phyloP scores from a whole-genome alignment of 371 early-diverging fungal species.

The Mucor sp. region DNA sequence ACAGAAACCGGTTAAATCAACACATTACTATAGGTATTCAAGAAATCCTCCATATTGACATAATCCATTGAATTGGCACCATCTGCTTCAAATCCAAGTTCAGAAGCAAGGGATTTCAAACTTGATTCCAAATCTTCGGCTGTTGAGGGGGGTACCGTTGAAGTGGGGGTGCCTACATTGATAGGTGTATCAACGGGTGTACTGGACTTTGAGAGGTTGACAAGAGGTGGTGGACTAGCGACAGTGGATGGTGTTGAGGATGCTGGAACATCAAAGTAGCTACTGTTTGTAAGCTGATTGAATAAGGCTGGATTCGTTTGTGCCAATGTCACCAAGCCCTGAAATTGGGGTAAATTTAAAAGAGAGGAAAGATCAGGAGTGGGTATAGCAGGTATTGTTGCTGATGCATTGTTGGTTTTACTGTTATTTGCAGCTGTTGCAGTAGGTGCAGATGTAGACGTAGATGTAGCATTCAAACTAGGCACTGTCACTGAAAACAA shows the following conservation, averaged over 20 bases:
- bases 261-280: conserved; percentile 17
- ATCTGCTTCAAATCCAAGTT: conserved; percentile 23
- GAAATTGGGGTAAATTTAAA: conserved; percentile 30
- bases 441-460: too few relatives aligned
- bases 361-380: conserved; percentile 24
- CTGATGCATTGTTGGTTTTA: neutral
- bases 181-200: neutral
- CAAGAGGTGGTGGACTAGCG: neutral
- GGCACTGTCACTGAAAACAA: neutral
- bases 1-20: neutral
- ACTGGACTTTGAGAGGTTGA: neutral
- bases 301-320: conserved; percentile 35
- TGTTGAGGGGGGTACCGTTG: neutral
- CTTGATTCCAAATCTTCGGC: conserved; percentile 23
- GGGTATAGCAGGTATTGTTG: neutral
- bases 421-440: neutral
- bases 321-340: conserved; percentile 30
- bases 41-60: conserved; percentile 38
- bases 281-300: conserved; percentile 29
- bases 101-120: conserved; percentile 22
- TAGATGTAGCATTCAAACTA: neutral
- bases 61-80: conserved; percentile 13
- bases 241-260: neutral
- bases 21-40: conserved; percentile 31
- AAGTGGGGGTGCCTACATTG: neutral